Evolutionary conservation across 768 basidiomycete species (phyloP).

Genomic region (Mycena galericulata): DNA sequence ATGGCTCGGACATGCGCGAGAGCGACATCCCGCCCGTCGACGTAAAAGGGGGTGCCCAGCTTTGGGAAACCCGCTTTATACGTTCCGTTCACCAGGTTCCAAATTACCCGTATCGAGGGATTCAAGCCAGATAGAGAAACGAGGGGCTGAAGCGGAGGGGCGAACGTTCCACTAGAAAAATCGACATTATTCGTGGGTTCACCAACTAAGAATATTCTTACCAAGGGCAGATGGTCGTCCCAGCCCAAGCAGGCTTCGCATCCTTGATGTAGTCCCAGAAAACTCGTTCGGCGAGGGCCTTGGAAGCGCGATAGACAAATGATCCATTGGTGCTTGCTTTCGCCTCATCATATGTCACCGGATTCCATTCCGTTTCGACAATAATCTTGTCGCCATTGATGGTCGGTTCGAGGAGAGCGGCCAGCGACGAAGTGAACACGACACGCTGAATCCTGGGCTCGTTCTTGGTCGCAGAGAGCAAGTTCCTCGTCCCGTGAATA

Average conservation of each 20-base stretch:
- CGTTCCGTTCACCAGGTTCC: slow-evolving; percentile 26
- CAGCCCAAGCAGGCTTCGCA: slow-evolving; percentile 22
- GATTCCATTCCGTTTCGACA: slow-evolving; percentile 38
- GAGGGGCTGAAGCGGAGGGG: slow-evolving; percentile 17
- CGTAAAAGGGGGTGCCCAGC: slow-evolving; percentile 23
- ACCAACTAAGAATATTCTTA: not conserved
- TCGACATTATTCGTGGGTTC: not conserved
- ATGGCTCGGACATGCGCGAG: slow-evolving; percentile 42
- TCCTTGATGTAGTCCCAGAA: slow-evolving; percentile 36
- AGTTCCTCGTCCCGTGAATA: slow-evolving; percentile 38
- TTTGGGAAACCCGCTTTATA: slow-evolving; percentile 22
- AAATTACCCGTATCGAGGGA: slow-evolving; percentile 23
- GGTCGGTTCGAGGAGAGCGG: slow-evolving; percentile 41
- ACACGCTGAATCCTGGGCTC: slow-evolving; percentile 56
- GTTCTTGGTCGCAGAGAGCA: slow-evolving; percentile 53
- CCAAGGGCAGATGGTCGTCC: slow-evolving; percentile 20
- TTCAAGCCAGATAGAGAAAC: slow-evolving; percentile 27
- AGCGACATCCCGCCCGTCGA: slow-evolving; percentile 52
- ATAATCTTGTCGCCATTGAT: not conserved
- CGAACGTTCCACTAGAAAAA: slow-evolving; percentile 13
- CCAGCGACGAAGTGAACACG: slow-evolving; percentile 52
- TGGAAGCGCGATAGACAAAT: slow-evolving; percentile 34
- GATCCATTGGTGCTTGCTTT: not conserved
- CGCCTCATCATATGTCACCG: slow-evolving; percentile 36
- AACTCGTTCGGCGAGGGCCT: slow-evolving; percentile 37